phyloP scores from a whole-genome alignment of 2,329 filamentous ascomycete genomes.

The Colletotrichum tropicale region DNA sequence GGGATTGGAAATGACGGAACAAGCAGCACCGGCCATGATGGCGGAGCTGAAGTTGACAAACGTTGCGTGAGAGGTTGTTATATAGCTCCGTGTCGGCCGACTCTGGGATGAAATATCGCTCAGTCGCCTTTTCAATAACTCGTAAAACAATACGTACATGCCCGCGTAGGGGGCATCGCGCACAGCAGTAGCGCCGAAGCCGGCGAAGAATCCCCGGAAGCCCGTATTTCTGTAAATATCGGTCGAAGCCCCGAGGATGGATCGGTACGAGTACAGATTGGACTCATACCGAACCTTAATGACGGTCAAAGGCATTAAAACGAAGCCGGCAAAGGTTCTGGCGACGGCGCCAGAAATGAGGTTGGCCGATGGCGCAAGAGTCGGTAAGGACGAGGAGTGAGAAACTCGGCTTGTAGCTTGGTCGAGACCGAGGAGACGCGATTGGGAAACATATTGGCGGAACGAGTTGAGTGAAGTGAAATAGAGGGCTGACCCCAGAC shows the following conservation, averaged over 20 bases:
- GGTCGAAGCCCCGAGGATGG: constrained; percentile 71
- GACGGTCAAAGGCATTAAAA: constrained; percentile 95
- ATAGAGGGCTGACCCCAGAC: constrained; percentile 91
- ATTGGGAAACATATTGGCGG: constrained; percentile 63
- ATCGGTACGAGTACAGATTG: constrained; percentile 82
- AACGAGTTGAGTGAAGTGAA: constrained; percentile 87
- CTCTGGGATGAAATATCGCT: constrained; percentile 26
- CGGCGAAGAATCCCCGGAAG: constrained; percentile 84
- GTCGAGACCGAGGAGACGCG: constrained; percentile 27
- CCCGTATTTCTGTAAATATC: constrained; percentile 80
- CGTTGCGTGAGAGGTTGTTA: constrained; percentile 17
- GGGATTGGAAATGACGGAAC: constrained; percentile 90
- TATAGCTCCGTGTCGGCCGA: not conserved
- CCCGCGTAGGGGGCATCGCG: constrained; percentile 97
- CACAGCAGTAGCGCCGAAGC: constrained; percentile 91
- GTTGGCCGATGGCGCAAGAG: constrained; percentile 84
- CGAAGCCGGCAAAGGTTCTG: constrained; percentile 83
- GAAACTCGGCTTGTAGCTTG: constrained; percentile 17
- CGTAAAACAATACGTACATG: constrained; percentile 93
- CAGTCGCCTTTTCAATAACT: constrained; percentile 75
- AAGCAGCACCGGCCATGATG: constrained; percentile 78
- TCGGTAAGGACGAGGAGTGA: constrained; percentile 76
- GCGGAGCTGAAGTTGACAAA: constrained; percentile 79
- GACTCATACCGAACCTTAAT: constrained; percentile 97
- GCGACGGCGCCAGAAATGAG: constrained; percentile 84